phyloP scores from a whole-genome alignment of 345 rosid genomes.

The Adansonia digitata region DNA sequence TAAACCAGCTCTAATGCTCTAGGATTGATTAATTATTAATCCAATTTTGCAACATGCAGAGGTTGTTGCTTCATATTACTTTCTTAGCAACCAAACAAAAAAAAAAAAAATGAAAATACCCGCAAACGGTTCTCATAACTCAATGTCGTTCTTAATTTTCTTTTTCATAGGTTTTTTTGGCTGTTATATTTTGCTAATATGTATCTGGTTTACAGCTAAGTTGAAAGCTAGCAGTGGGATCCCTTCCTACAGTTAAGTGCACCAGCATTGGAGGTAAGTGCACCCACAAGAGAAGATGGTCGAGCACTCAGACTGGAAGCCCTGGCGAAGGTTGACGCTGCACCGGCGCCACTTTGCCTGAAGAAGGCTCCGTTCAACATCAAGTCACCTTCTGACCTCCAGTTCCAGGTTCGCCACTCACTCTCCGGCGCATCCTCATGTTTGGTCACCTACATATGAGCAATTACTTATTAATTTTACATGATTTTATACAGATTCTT shows the following conservation, averaged over 20 bases:
- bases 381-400: conserved; percentile 57
- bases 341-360: conserved; percentile 48
- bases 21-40: too few relatives aligned
- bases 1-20: too few relatives aligned
- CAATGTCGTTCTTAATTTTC: not conserved
- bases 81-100: not conserved
- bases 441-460: conserved; percentile 45
- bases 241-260: conserved; percentile 46
- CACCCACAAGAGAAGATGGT: conserved; percentile 43
- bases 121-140: not conserved
- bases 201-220: too few relatives aligned
- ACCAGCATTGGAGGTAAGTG: conserved; percentile 46
- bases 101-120: too few relatives aligned
- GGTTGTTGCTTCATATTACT: not conserved
- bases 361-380: conserved; percentile 61
- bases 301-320: conserved; percentile 54
- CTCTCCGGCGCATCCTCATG: conserved; percentile 45
- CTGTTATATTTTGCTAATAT: not conserved
- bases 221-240: conserved; percentile 37
- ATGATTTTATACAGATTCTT: too few relatives aligned
- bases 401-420: conserved; percentile 59
- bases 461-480: too few relatives aligned
- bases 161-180: too few relatives aligned
- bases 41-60: not conserved
- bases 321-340: conserved; percentile 50